These are phyloP conservation scores for Chiua sp. DNA, from an alignment of 1,284 basidiomycete genomes.

Conservation along the genomic window DNA sequence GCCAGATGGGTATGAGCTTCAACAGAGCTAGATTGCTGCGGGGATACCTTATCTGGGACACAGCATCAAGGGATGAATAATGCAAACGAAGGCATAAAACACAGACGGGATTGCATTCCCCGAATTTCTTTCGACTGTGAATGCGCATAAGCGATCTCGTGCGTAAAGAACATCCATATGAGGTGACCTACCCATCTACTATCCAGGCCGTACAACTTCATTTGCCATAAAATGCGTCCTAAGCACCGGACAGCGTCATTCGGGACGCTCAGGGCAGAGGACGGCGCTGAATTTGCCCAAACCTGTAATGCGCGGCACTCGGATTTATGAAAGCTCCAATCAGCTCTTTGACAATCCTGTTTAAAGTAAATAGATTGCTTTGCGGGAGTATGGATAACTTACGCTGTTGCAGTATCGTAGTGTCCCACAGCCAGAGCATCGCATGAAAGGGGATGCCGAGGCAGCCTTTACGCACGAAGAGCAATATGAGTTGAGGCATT, in stretches of 20 bases:
- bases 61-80: conserved; percentile 8
- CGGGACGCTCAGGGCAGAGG: conserved; percentile 55
- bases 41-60: conserved; percentile 53
- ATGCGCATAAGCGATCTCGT: neutral
- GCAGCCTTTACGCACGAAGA: conserved; percentile 64
- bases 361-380: neutral
- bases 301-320: conserved; percentile 76
- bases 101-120: conserved; percentile 78
- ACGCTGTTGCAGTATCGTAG: conserved; percentile 80
- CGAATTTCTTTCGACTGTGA: conserved; percentile 68
- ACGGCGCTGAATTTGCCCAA: conserved; percentile 58
- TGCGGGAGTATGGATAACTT: conserved; percentile 10
- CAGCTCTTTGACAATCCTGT: conserved; percentile 77
- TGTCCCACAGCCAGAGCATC: conserved; percentile 74
- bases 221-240: conserved; percentile 76
- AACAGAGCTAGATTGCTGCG: conserved; percentile 45
- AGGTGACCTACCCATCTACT: conserved; percentile 62
- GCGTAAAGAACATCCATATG: neutral
- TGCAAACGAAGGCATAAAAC: neutral
- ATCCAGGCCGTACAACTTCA: conserved; percentile 57
- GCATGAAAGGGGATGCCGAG: conserved; percentile 48
- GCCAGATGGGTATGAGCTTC: conserved; percentile 71
- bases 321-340: conserved; percentile 78
- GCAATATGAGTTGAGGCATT: conserved; percentile 65
- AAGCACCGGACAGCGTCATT: conserved; percentile 78